These are phyloP conservation scores for Asterionellopsis glacialis DNA, from an alignment of 108 stramenopile species.

Conservation along the genomic window DNA sequence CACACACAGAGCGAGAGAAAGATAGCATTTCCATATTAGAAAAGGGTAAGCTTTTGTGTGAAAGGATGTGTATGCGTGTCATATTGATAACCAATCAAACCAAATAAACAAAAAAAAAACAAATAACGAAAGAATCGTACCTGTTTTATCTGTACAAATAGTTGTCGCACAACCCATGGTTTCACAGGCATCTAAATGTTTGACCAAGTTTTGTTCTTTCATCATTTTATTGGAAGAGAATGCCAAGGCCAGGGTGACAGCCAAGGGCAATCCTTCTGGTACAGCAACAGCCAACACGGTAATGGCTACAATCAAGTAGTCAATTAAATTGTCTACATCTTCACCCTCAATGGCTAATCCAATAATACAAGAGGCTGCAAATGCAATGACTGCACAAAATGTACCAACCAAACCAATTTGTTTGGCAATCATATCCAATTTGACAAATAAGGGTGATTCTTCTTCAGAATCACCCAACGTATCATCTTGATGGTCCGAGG, in stretches of 20 bases:
- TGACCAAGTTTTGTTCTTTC: slow-evolving; percentile 93
- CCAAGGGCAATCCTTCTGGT: slow-evolving; percentile 97
- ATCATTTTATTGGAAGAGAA: slow-evolving; percentile 93
- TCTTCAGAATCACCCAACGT: slow-evolving; percentile 65
- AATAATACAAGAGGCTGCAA: slow-evolving; percentile 75
- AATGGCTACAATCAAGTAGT: slow-evolving; percentile 73
- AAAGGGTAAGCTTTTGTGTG: neutral
- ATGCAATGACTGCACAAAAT: slow-evolving; percentile 61
- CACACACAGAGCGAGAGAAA: neutral
- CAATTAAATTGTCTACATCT: slow-evolving; percentile 35
- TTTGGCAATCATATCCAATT: slow-evolving; percentile 83
- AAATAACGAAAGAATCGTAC: slow-evolving; percentile 14
- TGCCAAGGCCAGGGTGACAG: slow-evolving; percentile 92
- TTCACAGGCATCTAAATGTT: slow-evolving; percentile 95
- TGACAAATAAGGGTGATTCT: slow-evolving; percentile 76
- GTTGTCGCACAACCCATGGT: slow-evolving; percentile 99
- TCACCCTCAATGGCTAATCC: slow-evolving; percentile 55
- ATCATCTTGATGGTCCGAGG: slow-evolving; percentile 49
- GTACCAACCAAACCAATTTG: slow-evolving; percentile 83
- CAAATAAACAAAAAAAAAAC: neutral
- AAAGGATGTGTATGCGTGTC: neutral
- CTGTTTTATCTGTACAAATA: slow-evolving; percentile 97
- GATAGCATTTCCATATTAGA: neutral
- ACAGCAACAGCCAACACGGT: slow-evolving; percentile 96
- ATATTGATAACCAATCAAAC: neutral